A percentile compares a stretch with the other conserved stretches of the same genome.
Evolutionary conservation across 108 stramenopile genomes (phyloP).

Genomic region (Cyclostephanos tholiformis): DNA sequence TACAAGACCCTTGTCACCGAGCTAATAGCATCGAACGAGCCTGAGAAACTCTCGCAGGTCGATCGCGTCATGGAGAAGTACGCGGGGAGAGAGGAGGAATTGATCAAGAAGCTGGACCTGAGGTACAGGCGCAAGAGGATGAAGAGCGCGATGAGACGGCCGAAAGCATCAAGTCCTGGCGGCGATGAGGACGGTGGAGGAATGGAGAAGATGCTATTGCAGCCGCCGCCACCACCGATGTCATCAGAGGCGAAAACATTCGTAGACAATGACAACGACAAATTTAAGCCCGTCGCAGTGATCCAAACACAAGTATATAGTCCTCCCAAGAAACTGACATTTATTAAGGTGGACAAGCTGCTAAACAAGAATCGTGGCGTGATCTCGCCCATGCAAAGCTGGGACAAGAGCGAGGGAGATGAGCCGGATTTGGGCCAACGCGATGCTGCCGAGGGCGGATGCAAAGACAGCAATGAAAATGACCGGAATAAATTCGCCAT

Average conservation of each 20-base stretch:
- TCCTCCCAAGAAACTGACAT: constrained; percentile 7
- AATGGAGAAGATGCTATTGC: background rate
- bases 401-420: constrained; percentile 28
- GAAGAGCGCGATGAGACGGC: background rate
- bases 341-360: constrained; percentile 5
- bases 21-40: constrained; percentile 43
- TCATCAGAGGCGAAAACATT: no score
- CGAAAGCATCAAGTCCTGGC: background rate
- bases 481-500: background rate
- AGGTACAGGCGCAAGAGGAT: constrained; percentile 40
- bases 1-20: constrained; percentile 28
- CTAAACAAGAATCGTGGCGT: constrained; percentile 17
- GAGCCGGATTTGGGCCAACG: background rate
- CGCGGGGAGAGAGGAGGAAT: constrained; percentile 49
- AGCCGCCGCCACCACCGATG: background rate
- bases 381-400: constrained; percentile 22
- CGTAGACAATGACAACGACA: background rate
- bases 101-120: constrained; percentile 47
- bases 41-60: constrained; percentile 43
- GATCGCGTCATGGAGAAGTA: constrained; percentile 53
- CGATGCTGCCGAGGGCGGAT: background rate
- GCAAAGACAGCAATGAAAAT: background rate
- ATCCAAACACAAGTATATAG: constrained; percentile 1
- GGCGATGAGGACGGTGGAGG: background rate
- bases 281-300: background rate